Conservation (phyloP, 192 early-diverging fungal species). For the Lunasporangiospora selenospora region DNA sequence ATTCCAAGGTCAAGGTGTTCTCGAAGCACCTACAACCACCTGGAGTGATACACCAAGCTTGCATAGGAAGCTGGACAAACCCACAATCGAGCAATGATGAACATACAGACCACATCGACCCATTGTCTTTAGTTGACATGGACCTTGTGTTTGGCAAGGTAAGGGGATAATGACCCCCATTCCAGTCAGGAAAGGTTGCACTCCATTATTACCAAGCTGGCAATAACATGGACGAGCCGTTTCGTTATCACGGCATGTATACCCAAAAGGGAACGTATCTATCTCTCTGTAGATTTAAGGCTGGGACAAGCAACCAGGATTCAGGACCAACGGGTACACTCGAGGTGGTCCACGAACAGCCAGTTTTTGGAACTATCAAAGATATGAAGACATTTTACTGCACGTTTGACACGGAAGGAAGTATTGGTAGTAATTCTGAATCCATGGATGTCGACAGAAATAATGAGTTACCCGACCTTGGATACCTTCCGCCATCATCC, state of each 20-base stretch:
- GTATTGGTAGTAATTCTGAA: not conserved
- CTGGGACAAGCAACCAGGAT: slow-evolving; percentile 7
- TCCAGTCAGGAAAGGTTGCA: too few relatives aligned
- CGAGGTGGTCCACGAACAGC: slow-evolving; percentile 38
- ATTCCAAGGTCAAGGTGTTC: slow-evolving; percentile 20
- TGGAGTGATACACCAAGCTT: slow-evolving; percentile 30
- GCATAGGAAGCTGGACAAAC: slow-evolving; percentile 31
- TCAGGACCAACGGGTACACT: slow-evolving; percentile 26
- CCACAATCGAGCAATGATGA: not conserved
- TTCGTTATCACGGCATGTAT: too few relatives aligned
- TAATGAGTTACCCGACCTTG: slow-evolving; percentile 10
- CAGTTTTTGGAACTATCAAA: slow-evolving; percentile 53
- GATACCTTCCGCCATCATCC: slow-evolving; percentile 20
- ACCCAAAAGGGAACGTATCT: slow-evolving; percentile 28
- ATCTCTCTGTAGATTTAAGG: slow-evolving; percentile 17
- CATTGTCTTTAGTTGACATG: too few relatives aligned
- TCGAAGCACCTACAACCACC: slow-evolving; percentile 32
- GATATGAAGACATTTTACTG: slow-evolving; percentile 39
- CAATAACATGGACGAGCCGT: too few relatives aligned
- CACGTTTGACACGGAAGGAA: slow-evolving; percentile 20
- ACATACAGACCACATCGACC: slow-evolving; percentile 11
- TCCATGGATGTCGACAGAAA: not conserved
- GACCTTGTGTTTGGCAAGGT: slow-evolving; percentile 42
- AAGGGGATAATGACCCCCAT: too few relatives aligned
- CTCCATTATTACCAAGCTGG: too few relatives aligned